Conservation (phyloP, 352 stramenopile genomes). For the Pythium volutum region DNA sequence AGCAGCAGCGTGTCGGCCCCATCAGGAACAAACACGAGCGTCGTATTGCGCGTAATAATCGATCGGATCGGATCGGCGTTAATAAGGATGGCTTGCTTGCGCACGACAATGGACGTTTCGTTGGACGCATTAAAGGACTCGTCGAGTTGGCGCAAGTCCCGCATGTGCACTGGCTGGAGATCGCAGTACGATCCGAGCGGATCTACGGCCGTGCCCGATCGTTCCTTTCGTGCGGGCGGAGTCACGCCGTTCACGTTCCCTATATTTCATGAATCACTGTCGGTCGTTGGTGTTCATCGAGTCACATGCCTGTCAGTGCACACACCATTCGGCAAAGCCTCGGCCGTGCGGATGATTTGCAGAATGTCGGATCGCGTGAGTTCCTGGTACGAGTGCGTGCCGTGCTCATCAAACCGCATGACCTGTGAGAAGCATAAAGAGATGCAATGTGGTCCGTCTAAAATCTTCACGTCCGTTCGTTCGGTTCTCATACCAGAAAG, state of each 20-base stretch:
- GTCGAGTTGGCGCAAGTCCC: slow-evolving; percentile 43
- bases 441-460: neutral
- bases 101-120: slow-evolving; percentile 35
- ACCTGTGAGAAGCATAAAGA: slow-evolving; percentile 17
- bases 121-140: slow-evolving; percentile 32
- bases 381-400: slow-evolving; percentile 28
- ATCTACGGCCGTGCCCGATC: slow-evolving; percentile 6
- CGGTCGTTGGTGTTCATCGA: neutral
- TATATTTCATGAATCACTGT: neutral
- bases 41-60: slow-evolving; percentile 41
- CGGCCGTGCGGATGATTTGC: slow-evolving; percentile 29
- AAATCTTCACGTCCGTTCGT: neutral
- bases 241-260: neutral
- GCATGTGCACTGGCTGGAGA: slow-evolving; percentile 44
- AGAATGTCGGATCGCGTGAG: slow-evolving; percentile 30
- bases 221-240: neutral
- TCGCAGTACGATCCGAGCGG: slow-evolving; percentile 29
- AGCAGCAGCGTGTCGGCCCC: slow-evolving; percentile 41
- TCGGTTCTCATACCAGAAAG: slow-evolving; percentile 19
- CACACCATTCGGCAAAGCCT: slow-evolving; percentile 3
- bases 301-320: neutral
- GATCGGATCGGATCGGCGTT: slow-evolving; percentile 45
- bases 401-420: slow-evolving; percentile 28
- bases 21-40: slow-evolving; percentile 44
- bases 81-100: slow-evolving; percentile 45